phyloP scores from a whole-genome alignment of 2,329 filamentous ascomycete species.

The Blumeria hordei region DNA sequence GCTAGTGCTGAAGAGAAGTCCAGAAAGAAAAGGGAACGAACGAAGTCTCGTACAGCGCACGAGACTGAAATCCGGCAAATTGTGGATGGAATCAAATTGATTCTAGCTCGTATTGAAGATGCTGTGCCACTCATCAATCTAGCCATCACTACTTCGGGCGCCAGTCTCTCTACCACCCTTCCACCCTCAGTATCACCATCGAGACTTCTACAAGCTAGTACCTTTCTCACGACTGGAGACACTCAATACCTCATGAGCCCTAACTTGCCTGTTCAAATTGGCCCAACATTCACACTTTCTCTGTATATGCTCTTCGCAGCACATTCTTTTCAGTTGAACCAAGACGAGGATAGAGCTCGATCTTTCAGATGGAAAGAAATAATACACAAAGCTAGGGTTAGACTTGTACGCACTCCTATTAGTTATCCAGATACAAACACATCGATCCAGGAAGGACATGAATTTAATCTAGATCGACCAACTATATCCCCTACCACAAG shows the following conservation, averaged over 20 bases:
- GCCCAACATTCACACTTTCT: constrained; percentile 64
- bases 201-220: constrained; percentile 74
- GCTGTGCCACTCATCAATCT: constrained; percentile 80
- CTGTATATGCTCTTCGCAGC: constrained; percentile 88
- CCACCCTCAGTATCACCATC: constrained; percentile 74
- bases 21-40: constrained; percentile 20
- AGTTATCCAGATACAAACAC: not conserved
- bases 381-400: constrained; percentile 73
- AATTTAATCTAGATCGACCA: not conserved
- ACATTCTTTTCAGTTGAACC: constrained; percentile 31
- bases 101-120: constrained; percentile 65
- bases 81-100: constrained; percentile 45
- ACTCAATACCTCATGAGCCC: constrained; percentile 50
- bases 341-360: constrained; percentile 9
- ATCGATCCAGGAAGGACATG: not conserved
- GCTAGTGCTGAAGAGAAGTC: constrained; percentile 35
- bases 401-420: constrained; percentile 24
- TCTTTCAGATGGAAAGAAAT: constrained; percentile 77
- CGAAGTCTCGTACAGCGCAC: constrained; percentile 28
- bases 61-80: constrained; percentile 44
- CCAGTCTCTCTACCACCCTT: constrained; percentile 57
- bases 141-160: constrained; percentile 82
- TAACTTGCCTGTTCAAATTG: constrained; percentile 49
- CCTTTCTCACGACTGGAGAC: constrained; percentile 69
- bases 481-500: not conserved